Percentiles rank a stretch among this genome's conserved stretches.
phyloP scores from a whole-genome alignment of 768 basidiomycete species.

The Termitomyces titanicus region DNA sequence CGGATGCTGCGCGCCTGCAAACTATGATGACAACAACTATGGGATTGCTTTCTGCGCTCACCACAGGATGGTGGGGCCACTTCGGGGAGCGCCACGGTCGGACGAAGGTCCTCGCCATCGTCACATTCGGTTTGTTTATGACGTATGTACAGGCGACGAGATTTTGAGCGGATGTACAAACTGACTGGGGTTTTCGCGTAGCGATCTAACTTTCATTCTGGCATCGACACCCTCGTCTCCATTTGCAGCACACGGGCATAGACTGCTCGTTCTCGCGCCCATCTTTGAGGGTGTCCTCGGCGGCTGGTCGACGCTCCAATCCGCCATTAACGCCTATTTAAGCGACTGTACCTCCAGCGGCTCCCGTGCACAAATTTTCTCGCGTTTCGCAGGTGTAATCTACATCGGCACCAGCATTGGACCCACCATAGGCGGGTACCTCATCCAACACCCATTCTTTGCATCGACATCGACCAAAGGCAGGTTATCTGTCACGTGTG shows the following conservation, averaged over 20 bases:
- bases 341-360: slow-evolving; percentile 85
- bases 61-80: slow-evolving; percentile 88
- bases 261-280: slow-evolving; percentile 75
- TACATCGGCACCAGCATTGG: slow-evolving; percentile 77
- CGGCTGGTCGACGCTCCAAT: slow-evolving; percentile 75
- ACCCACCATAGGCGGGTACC: slow-evolving; percentile 65
- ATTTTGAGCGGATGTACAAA: neutral
- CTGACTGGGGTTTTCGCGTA: slow-evolving; percentile 23
- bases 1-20: slow-evolving; percentile 68
- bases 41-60: slow-evolving; percentile 79
- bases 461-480: slow-evolving; percentile 6
- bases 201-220: slow-evolving; percentile 82
- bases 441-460: slow-evolving; percentile 37
- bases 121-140: slow-evolving; percentile 55
- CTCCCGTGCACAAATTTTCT: slow-evolving; percentile 70
- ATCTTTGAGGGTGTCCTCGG: slow-evolving; percentile 81
- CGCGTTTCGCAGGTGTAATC: slow-evolving; percentile 73
- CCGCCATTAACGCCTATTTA: slow-evolving; percentile 77
- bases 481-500: slow-evolving; percentile 35
- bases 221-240: slow-evolving; percentile 68
- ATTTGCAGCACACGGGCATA: slow-evolving; percentile 65
- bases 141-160: slow-evolving; percentile 26
- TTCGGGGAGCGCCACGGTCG: slow-evolving; percentile 79
- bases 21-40: slow-evolving; percentile 73
- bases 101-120: slow-evolving; percentile 69